Evolutionary conservation across 768 basidiomycete genomes (phyloP), one percentile per base, ranked within the genome.

Genomic region (Trametes elegans): DNA sequence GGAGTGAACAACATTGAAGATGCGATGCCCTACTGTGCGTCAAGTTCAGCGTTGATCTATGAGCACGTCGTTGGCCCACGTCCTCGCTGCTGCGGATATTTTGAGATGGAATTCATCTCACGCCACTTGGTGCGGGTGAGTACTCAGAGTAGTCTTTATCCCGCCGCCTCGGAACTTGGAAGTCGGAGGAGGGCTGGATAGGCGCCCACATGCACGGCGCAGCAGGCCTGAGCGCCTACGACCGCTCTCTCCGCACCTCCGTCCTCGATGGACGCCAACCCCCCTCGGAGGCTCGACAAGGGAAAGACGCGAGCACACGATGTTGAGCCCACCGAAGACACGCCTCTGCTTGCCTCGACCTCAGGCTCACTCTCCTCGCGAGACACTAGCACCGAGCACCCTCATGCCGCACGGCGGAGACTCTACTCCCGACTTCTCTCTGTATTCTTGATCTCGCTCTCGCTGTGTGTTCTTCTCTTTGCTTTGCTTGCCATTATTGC

Each of bases 391-490:
- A 65, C 69, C 51, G 57, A 58, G 48, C 55, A 29, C 41, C 59
- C 58, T 42, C 53, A 59, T 28, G 64, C 65, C 5, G 38, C 36
- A 14, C 52, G 48, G 3, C 69, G 64, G 7, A 63, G 61, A 7
- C 66, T 77, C 24, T 63, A 68, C 61, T 70, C 71, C 49, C 68
- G 60, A 7, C 62, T 79, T 16, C 51, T 69, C 19, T 62, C 70
- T 13, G 77, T 89, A 53, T 90, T 90, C 67, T 64, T 84, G n/a
- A 64, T 72, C 29, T 79, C 87, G 0, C 70, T 89, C 6, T 71
- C 70, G 26, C 29, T 83, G 41, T 82, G 79, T 59, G 62, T 84
- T 36, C 23, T 80, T 18, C 27, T 74, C 3, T 72, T 82, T 34
- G 62, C 78, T 13, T 45, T 76, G 3, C 40, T 83, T 9, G 75